Conservation (phyloP, 1,139 yeast species). For the Kurtzmaniella quercitrusa region DNA sequence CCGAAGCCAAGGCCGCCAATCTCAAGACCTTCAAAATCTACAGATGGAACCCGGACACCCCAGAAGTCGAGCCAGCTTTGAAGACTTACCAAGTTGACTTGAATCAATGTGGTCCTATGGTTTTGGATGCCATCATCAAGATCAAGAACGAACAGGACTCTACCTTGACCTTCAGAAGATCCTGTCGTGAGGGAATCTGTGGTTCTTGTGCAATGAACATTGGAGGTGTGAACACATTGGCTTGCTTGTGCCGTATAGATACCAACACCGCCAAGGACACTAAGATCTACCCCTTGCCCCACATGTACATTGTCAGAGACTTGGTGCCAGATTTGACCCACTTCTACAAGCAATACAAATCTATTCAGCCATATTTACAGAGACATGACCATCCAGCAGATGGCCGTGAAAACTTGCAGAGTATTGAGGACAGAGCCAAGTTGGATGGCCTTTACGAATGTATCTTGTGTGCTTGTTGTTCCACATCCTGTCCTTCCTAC, state of each 20-base stretch:
- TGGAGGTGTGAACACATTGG: constrained; percentile 94
- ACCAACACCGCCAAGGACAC: constrained; percentile 67
- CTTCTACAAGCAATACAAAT: constrained; percentile 97
- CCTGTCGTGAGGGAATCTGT: constrained; percentile 99
- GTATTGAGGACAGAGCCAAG: constrained; percentile 91
- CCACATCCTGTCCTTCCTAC: constrained; percentile 98
- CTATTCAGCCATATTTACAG: constrained; percentile 95
- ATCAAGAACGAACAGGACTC: constrained; percentile 96
- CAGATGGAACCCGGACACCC: constrained; percentile 98
- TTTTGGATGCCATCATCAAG: constrained; percentile 88
- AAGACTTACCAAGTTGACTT: constrained; percentile 81
- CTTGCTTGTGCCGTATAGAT: constrained; percentile 93
- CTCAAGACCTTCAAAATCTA: constrained; percentile 85
- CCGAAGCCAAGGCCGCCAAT: constrained; percentile 44
- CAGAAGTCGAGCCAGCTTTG: constrained; percentile 86
- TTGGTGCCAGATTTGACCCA: constrained; percentile 96
- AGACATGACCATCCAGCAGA: constrained; percentile 77
- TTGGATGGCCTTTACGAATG: constrained; percentile 97
- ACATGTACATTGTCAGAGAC: constrained; percentile 96
- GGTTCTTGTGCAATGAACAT: constrained; percentile 99
- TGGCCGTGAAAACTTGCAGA: constrained; percentile 90
- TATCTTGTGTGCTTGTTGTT: constrained; percentile 97
- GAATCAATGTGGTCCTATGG: constrained; percentile 96
- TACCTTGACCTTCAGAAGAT: constrained; percentile 92
- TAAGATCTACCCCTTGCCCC: constrained; percentile 96